phyloP scores from a whole-genome alignment of 2,329 filamentous ascomycete species.

The Ceratocystis ficicola region DNA sequence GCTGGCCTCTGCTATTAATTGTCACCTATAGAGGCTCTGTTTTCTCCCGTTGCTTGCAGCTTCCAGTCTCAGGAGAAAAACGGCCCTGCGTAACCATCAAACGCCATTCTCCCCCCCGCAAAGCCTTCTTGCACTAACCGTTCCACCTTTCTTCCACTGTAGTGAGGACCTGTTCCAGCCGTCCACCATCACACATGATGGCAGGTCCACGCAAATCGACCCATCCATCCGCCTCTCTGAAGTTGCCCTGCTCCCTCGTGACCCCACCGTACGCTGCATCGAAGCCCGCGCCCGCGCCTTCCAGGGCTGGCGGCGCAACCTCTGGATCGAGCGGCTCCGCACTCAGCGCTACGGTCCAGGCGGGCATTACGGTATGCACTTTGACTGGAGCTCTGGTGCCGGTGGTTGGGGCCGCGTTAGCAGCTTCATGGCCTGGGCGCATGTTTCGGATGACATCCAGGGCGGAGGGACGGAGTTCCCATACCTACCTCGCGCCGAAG shows the following conservation, averaged over 20 bases:
- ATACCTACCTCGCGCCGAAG: constrained; percentile 30
- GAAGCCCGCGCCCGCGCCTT: constrained; percentile 37
- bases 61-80: too few species aligned
- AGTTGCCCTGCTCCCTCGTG: constrained; percentile 34
- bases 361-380: constrained; percentile 39
- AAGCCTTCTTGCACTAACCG: too few species aligned
- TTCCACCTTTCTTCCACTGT: not conserved
- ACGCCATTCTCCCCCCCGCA: too few species aligned
- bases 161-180: constrained; percentile 36
- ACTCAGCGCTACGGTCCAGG: constrained; percentile 36
- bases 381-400: constrained; percentile 36
- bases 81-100: too few species aligned
- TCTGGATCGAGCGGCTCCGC: constrained; percentile 37
- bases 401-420: constrained; percentile 36
- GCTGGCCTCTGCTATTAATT: too few species aligned
- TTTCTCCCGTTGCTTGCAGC: too few species aligned
- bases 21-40: too few species aligned
- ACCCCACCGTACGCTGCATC: constrained; percentile 36
- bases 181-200: constrained; percentile 33
- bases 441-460: constrained; percentile 30
- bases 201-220: constrained; percentile 30
- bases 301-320: constrained; percentile 33
- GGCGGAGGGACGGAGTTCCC: constrained; percentile 42
- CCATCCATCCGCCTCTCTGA: constrained; percentile 33
- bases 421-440: constrained; percentile 40